Evolutionary conservation across 139 green algal genomes (phyloP), one percentile per base, ranked within the genome.

Genomic region (Picochlorum sp.): DNA sequence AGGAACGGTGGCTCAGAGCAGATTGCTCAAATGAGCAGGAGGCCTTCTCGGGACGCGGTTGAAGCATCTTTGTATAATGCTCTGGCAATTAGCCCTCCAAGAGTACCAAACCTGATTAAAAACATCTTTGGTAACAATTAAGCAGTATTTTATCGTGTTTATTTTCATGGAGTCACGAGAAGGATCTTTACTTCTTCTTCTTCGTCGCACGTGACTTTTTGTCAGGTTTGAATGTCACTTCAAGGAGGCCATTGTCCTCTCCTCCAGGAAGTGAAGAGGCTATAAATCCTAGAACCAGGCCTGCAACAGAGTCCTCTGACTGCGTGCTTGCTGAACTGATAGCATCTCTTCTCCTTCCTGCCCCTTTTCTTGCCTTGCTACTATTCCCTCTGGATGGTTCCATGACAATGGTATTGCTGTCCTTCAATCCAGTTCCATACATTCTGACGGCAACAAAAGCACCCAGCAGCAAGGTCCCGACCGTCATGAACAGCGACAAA

Each of bases 391-490:
- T 20, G 14, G 5, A 20, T 44, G 14, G 36, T 20, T 16, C 14
- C 14, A 44, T 13, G 20, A 47, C 39, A 26, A 0, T 47, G 20
- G 12, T 47, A 47, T n/a, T 47, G 18, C 7, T 18, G 30, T 33
- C 54, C 31, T 33, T 75, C 70, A 7, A 72, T n/a, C n/a, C n/a
- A n/a, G n/a, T 13, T 12, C 67, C 61, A 55, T 77, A 65, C 8
- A 78, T 32, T 7, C 32, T 41, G 7, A 70, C 50, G 2, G 61
- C 61, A 22, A 78, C 41, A 35, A 59, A 78, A 7, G 68, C 55
- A 1, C 70, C 70, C 20, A 78, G 39, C 0, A 78, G 31, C 8
- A 78, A 37, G 10, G 55, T 76, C 8, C 70, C 70, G 4, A 78
- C 37, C 1, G 67, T 73, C 10, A 75, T 25, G 13, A 72, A 65